Percentiles rank a stretch among this genome's conserved stretches.
These are phyloP conservation scores for Boletales sp. DNA, from an alignment of 768 basidiomycete genomes.

Conservation along the genomic window DNA sequence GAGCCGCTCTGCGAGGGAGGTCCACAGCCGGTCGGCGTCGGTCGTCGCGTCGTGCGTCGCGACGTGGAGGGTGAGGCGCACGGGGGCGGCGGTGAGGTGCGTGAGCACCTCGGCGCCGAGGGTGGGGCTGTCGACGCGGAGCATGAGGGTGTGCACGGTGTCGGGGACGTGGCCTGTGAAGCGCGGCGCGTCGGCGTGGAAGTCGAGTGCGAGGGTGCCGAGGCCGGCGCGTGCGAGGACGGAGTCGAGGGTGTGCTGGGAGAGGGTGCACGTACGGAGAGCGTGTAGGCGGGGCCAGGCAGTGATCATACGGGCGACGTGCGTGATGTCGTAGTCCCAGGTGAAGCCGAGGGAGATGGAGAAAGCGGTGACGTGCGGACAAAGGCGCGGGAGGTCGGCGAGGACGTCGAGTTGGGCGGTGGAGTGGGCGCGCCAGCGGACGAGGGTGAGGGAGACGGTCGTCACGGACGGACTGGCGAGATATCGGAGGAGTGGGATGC, in stretches of 20 bases:
- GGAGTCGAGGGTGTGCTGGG: conserved; percentile 12
- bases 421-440: conserved; percentile 11
- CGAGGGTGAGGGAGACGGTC: conserved; percentile 8
- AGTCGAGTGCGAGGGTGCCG: conserved; percentile 13
- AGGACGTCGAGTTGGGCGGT: conserved; percentile 11
- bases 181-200: background rate
- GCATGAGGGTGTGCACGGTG: conserved; percentile 10
- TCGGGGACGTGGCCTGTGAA: conserved; percentile 13
- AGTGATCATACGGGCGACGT: conserved; percentile 15
- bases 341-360: conserved; percentile 3
- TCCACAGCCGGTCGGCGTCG: too few relatives aligned
- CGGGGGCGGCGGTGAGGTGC: conserved; percentile 10
- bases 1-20: conserved; percentile 8
- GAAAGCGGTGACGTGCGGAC: conserved; percentile 21
- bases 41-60: conserved; percentile 1
- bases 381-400: conserved; percentile 11
- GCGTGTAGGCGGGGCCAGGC: conserved; percentile 10
- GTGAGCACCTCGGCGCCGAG: conserved; percentile 10
- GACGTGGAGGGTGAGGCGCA: conserved; percentile 3
- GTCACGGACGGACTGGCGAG: conserved; percentile 12
- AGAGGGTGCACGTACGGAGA: conserved; percentile 10
- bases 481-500: conserved; percentile 12
- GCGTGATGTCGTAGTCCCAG: conserved; percentile 7
- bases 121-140: background rate
- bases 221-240: conserved; percentile 1